Conservation (phyloP, 495 filamentous ascomycete species). For the Aspergillus wentii region DNA sequence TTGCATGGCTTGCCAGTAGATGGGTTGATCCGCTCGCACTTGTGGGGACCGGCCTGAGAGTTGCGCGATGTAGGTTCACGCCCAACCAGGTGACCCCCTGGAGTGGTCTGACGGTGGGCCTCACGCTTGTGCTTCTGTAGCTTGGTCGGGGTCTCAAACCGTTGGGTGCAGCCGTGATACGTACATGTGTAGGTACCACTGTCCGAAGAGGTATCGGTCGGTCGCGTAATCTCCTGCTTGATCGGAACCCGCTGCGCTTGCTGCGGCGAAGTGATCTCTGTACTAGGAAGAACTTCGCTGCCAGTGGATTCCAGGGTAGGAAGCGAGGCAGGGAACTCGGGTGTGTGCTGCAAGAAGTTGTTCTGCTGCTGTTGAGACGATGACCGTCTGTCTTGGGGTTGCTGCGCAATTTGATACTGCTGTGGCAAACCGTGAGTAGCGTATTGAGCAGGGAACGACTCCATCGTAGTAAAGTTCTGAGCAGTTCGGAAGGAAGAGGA, state of each 20-base stretch:
- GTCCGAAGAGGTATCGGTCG: conserved; percentile 62
- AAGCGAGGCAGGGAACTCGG: conserved; percentile 59
- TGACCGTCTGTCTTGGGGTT: conserved; percentile 47
- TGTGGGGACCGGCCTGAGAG: conserved; percentile 83
- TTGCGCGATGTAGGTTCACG: conserved; percentile 59
- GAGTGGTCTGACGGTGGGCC: conserved; percentile 66
- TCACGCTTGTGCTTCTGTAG: conserved; percentile 96
- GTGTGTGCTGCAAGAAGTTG: conserved; percentile 39
- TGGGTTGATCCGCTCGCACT: conserved; percentile 88
- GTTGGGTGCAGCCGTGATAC: conserved; percentile 81
- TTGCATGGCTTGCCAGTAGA: conserved; percentile 96
- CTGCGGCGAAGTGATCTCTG: conserved; percentile 22
- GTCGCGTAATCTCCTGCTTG: conserved; percentile 41
- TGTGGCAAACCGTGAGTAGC: conserved; percentile 18
- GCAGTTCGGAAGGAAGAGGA: conserved; percentile 42
- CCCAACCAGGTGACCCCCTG: conserved; percentile 35
- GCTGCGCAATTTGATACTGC: conserved; percentile 39
- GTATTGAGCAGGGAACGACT: conserved; percentile 38
- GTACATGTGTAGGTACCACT: conserved; percentile 92
- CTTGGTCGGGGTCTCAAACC: conserved; percentile 81
- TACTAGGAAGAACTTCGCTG: conserved; percentile 41
- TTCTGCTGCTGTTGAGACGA: conserved; percentile 29
- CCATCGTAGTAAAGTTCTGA: conserved; percentile 34
- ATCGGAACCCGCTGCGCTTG: conserved; percentile 22
- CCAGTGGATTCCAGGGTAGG: conserved; percentile 61